Evolutionary conservation across 75 land plant species (phyloP), one percentile per base, ranked within the genome.

Genomic region (Sequoiadendron giganteum): DNA sequence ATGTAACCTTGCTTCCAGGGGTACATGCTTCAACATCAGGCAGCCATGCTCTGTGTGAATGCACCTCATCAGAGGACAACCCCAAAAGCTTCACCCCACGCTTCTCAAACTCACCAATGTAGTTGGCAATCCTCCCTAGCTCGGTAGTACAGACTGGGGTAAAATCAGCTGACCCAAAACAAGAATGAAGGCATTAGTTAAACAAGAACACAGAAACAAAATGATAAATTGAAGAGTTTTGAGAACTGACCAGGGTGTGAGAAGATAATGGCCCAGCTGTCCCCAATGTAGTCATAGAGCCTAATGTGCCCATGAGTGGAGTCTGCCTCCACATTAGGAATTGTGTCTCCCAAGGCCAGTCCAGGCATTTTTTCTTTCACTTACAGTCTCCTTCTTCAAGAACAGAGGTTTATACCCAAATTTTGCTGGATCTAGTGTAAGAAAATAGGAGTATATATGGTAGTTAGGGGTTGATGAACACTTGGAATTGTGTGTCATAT

Each of bases 131-230:
- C 90, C 87, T 93, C 1, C 93, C 96, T 49, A 98, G 90, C 91
- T 98, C 99, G 13, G 99, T 98, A 11, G 97, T 98, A 91, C 99
- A 98, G 3, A 95, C 97, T 0, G 99, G 99, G 2, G 99, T 98
- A 90, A 95, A 98, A 78, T 98, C 99, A 18, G 91, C 98, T 96
- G 88, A 84, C 79, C 86, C 3, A 45, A 2, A n/a, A 43, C 19
- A 45, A 49, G 3, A 34, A 85, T 6, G 54, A 89, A 58, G n/a
- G 16, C 16, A 25, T 30, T 25, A 81, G 9, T 9, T 21, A 42
- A 86, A 48, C 54, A 68, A 85, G 70, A 15, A 14, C 38, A 19
- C 1, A 58, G 14, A 58, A 55, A 75, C 11, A 28, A 58, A 58
- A 19, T 18, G 65, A 58, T 16, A 19, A 0, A 15, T 19, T 58